Conservation (phyloP, 2,329 filamentous ascomycete genomes). For the Stagonosporopsis chrysanthemi region DNA sequence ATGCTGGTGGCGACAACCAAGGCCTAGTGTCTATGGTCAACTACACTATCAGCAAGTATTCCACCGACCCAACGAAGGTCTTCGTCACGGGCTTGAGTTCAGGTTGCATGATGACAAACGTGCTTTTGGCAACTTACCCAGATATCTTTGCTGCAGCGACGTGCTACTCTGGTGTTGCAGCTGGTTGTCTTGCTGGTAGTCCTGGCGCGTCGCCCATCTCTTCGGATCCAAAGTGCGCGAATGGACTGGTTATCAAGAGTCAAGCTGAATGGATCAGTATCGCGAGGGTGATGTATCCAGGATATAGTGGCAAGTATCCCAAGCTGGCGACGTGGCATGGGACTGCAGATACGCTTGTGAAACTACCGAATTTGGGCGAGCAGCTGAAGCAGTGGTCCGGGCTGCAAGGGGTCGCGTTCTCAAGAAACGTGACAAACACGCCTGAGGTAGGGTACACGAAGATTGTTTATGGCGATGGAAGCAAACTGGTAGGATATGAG, state of each 20-base stretch:
- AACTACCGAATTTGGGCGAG: constrained; percentile 35
- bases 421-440: constrained; percentile 28
- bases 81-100: constrained; percentile 38
- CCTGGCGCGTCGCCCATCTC: constrained; percentile 29
- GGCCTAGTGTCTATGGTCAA: constrained; percentile 66
- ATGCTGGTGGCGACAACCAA: constrained; percentile 63
- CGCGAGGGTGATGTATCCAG: constrained; percentile 47
- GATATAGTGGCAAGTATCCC: constrained; percentile 46
- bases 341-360: constrained; percentile 43
- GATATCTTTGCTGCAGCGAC: constrained; percentile 38
- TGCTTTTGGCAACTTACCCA: constrained; percentile 39
- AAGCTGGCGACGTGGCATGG: constrained; percentile 50
- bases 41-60: constrained; percentile 61
- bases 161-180: constrained; percentile 38
- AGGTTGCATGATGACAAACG: constrained; percentile 46
- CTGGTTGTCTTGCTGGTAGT: constrained; percentile 54
- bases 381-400: constrained; percentile 42
- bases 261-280: constrained; percentile 42
- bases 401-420: constrained; percentile 27
- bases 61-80: constrained; percentile 60
- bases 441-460: constrained; percentile 36
- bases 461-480: constrained; percentile 40
- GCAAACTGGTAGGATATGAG: constrained; percentile 34
- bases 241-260: constrained; percentile 27
- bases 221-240: constrained; percentile 32